phyloP scores from a whole-genome alignment of 83 land plant species.

The Diphasiastrum complanatum region DNA sequence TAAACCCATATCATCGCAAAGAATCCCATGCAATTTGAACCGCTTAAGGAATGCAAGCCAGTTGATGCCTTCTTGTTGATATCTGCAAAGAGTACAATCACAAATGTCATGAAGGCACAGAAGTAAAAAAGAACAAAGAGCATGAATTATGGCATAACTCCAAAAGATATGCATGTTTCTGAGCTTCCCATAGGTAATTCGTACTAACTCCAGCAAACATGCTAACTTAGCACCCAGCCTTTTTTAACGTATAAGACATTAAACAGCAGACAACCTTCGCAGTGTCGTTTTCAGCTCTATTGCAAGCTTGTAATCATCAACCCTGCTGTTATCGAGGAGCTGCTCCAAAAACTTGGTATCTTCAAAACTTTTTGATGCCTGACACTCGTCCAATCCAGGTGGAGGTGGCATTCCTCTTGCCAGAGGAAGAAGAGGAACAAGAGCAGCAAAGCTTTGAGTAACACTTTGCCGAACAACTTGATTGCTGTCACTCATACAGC shows the following conservation, averaged over 20 bases:
- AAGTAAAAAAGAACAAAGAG: not conserved
- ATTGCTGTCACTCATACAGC: slow-evolving; percentile 91
- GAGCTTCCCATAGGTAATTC: too few relatives aligned
- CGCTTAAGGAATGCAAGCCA: slow-evolving; percentile 90
- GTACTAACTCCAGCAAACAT: too few relatives aligned
- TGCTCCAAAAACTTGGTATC: slow-evolving; percentile 94
- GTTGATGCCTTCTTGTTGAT: slow-evolving; percentile 96
- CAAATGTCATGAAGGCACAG: not conserved
- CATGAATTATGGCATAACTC: not conserved
- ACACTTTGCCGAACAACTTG: slow-evolving; percentile 78
- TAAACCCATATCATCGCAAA: slow-evolving; percentile 99
- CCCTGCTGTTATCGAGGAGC: slow-evolving; percentile 83
- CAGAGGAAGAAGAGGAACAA: slow-evolving; percentile 93
- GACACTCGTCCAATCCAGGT: slow-evolving; percentile 49
- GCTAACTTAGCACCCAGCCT: too few relatives aligned
- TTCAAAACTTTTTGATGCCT: slow-evolving; percentile 55
- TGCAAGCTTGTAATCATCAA: slow-evolving; percentile 79
- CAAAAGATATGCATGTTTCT: not conserved
- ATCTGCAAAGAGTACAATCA: slow-evolving; percentile 44
- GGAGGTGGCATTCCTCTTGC: slow-evolving; percentile 84
- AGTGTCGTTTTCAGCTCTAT: slow-evolving; percentile 57
- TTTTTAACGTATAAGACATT: too few relatives aligned
- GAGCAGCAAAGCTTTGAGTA: slow-evolving; percentile 91
- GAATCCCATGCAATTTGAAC: slow-evolving; percentile 90
- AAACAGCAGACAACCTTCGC: too few relatives aligned